phyloP scores from a whole-genome alignment of 1,284 basidiomycete species.

The Naganishia liquefaciens region DNA sequence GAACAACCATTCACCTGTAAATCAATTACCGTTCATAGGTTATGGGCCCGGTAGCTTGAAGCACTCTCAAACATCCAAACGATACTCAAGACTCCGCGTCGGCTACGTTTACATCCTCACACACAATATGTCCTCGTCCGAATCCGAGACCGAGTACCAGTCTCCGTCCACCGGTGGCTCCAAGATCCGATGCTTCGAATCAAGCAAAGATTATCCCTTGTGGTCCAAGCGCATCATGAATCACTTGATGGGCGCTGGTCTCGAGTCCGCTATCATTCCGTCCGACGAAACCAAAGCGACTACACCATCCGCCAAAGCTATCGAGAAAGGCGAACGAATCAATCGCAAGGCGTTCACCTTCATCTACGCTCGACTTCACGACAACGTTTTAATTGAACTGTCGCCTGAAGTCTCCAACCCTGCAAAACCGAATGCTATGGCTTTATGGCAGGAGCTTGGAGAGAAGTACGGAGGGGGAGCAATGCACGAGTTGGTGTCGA shows the following conservation, averaged over 20 bases:
- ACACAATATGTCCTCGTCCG: not conserved
- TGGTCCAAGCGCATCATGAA: conserved; percentile 1
- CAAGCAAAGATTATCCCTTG: not conserved
- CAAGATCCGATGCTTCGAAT: not conserved
- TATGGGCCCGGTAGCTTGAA: conserved; percentile 12
- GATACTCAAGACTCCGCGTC: too few species aligned
- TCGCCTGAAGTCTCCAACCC: not conserved
- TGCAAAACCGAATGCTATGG: not conserved
- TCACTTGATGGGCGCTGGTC: not conserved
- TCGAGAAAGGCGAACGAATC: not conserved
- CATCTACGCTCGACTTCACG: not conserved
- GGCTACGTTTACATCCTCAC: too few species aligned
- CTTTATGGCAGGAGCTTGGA: not conserved
- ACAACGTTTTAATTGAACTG: not conserved
- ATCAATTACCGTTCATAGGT: conserved; percentile 4
- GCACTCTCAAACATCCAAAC: not conserved
- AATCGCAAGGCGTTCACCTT: conserved; percentile 4
- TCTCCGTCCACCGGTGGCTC: not conserved
- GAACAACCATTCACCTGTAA: not conserved
- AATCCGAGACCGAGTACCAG: not conserved
- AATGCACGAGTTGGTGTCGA: not conserved
- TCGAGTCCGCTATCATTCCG: too few species aligned
- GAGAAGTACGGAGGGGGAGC: conserved; percentile 4
- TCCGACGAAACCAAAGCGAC: not conserved
- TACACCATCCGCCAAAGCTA: not conserved